phyloP scores from a whole-genome alignment of 164 flowering plant genomes.

The Magnolia changhungtana region DNA sequence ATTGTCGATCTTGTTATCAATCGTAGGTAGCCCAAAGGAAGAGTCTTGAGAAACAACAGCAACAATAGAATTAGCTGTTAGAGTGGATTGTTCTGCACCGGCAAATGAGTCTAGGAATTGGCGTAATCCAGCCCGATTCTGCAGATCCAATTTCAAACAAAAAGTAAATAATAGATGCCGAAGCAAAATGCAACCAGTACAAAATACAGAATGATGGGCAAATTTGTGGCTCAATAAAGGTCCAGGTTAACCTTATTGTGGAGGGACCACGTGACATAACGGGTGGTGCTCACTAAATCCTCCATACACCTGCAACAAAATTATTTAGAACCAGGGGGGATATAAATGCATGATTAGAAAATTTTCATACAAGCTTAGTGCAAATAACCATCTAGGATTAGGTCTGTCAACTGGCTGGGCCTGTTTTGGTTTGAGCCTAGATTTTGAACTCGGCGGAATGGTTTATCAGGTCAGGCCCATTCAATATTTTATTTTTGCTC shows the following conservation, averaged over 20 bases:
- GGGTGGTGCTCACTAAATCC: conserved; percentile 83
- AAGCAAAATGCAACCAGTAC: not conserved
- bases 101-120: conserved; percentile 92
- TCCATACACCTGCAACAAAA: conserved; percentile 75
- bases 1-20: conserved; percentile 54
- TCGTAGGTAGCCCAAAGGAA: conserved; percentile 33
- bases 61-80: conserved; percentile 28
- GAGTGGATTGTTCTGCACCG: conserved; percentile 57
- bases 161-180: conserved; percentile 7
- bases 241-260: conserved; percentile 74
- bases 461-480: too few species aligned
- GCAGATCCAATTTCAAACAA: conserved; percentile 21
- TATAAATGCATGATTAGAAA: not conserved
- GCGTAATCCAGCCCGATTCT: conserved; percentile 94
- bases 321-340: not conserved
- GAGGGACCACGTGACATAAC: conserved; percentile 94
- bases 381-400: too few species aligned
- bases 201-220: conserved; percentile 1
- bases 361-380: not conserved
- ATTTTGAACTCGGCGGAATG: too few species aligned
- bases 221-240: not conserved
- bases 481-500: too few species aligned
- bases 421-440: too few species aligned
- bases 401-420: too few species aligned
- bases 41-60: conserved; percentile 49